A percentile compares a stretch with the other conserved stretches of the same genome.
phyloP scores from a whole-genome alignment of 192 early-diverging fungal species.

The Gryganskiella cystojenkinii region DNA sequence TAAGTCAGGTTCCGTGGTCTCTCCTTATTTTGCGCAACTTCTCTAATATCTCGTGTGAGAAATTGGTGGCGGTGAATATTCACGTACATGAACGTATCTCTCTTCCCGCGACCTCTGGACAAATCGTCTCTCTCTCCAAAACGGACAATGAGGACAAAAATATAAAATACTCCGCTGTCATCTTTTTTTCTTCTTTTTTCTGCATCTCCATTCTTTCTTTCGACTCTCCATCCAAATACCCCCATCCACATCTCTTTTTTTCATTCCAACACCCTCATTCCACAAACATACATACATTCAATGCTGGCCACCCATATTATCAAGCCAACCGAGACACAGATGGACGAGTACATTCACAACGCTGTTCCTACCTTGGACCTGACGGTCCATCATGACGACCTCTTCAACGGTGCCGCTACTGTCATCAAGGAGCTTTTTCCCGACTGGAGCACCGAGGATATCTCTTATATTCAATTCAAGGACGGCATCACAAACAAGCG shows the following conservation, averaged over 20 bases:
- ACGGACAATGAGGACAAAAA: too few relatives aligned
- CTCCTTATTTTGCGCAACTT: too few relatives aligned
- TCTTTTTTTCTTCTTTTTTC: neutral
- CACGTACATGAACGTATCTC: too few relatives aligned
- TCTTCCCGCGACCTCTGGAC: too few relatives aligned
- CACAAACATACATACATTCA: neutral
- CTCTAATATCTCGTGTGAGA: too few relatives aligned
- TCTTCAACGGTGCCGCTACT: slow-evolving; percentile 72
- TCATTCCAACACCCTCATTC: neutral
- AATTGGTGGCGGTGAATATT: too few relatives aligned
- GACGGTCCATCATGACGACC: slow-evolving; percentile 61
- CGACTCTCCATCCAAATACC: too few relatives aligned
- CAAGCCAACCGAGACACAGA: slow-evolving; percentile 28
- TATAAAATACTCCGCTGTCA: too few relatives aligned
- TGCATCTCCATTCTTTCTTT: neutral
- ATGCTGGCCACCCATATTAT: slow-evolving; percentile 34
- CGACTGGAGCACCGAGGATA: slow-evolving; percentile 66
- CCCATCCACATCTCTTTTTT: neutral
- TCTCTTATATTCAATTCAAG: slow-evolving; percentile 74
- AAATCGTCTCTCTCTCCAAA: too few relatives aligned
- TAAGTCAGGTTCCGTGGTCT: too few relatives aligned
- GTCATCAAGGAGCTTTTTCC: slow-evolving; percentile 69
- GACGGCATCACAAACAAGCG: slow-evolving; percentile 88
- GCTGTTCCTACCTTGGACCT: slow-evolving; percentile 54
- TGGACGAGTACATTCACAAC: slow-evolving; percentile 42